Evolutionary conservation across 306 rosid genomes (phyloP), one percentile per base, ranked within the genome.

Genomic region (Vachellia collinsii): DNA sequence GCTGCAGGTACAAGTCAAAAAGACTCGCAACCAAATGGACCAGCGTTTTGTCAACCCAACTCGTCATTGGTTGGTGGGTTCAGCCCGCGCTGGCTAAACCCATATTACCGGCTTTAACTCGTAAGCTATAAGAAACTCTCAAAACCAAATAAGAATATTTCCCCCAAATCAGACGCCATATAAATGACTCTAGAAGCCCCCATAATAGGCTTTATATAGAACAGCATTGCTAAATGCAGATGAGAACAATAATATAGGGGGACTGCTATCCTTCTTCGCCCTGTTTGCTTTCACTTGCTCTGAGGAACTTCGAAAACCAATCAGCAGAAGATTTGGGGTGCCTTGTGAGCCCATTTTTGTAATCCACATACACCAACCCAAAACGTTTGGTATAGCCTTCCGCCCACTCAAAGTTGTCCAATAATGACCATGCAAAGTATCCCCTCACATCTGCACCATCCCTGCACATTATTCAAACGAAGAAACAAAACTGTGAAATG

Each of bases 391-490:
- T 91, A 79, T 91, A 94, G 17, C 99, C 99, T 85, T 91, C 88
- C 46, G 94, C 95, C 99, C 99, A 94, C 84, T 94, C 97, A 54
- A 94, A 93, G 92, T 94, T 94, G 88, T 91, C 99, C 38, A 94
- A 38, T 51, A 94, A 85, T 47, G 99, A 93, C 97, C 99, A 94
- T 11, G 97, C 99, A 76, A 94, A 94, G 87, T 94, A 87, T 75
- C 97, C 99, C 82, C 92, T 89, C 66, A 94, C 97, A 79, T 93
- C 89, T 65, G 75, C 95, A 79, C 99, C 97, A 84, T 93, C 97
- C 82, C 97, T 93, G 92, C 72, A 29, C 83, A 85, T 75, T 70
- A 85, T 75, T 77, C 62, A 77, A 75, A 67, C 25, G 11, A 25
- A 81, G 17, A 71, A 19, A 58, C 71, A 69, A 29, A 81, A 78